phyloP scores from a whole-genome alignment of 2,329 filamentous ascomycete species.

The Verruconis gallopava region DNA sequence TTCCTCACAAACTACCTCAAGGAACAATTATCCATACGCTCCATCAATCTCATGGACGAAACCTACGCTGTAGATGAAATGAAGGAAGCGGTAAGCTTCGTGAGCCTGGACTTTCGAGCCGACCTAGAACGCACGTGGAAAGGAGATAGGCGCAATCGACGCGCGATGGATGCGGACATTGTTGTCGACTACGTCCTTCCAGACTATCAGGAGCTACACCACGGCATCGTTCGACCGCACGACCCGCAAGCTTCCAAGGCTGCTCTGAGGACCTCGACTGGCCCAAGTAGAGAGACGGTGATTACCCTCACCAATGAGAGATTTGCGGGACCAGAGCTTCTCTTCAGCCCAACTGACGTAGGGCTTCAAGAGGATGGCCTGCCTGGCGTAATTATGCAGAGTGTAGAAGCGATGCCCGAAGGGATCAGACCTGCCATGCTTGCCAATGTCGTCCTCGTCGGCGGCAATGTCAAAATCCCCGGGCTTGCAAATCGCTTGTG shows the following conservation, averaged over 20 bases:
- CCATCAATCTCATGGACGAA: conserved; percentile 93
- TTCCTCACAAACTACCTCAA: conserved; percentile 87
- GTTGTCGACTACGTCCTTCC: conserved; percentile 88
- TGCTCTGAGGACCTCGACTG: neutral
- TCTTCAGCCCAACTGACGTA: conserved; percentile 78
- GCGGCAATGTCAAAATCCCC: conserved; percentile 67
- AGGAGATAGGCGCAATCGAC: conserved; percentile 48
- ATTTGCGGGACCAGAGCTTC: conserved; percentile 76
- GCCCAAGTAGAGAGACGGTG: conserved; percentile 54
- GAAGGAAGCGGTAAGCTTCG: conserved; percentile 80
- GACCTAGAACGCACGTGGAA: conserved; percentile 83
- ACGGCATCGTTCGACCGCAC: conserved; percentile 65
- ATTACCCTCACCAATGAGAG: conserved; percentile 83
- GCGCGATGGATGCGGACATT: conserved; percentile 38
- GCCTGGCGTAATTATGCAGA: conserved; percentile 70
- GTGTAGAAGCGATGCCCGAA: conserved; percentile 60
- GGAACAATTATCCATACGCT: conserved; percentile 74
- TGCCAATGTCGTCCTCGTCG: conserved; percentile 78
- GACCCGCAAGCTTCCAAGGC: conserved; percentile 32
- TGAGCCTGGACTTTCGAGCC: conserved; percentile 59
- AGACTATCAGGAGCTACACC: conserved; percentile 51
- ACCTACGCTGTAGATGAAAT: conserved; percentile 90
- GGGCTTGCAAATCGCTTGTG: conserved; percentile 71
- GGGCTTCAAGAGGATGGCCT: conserved; percentile 75
- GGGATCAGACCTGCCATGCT: conserved; percentile 73